Base-by-base conservation (phyloP, 1,284 basidiomycete species). In the Puccinia hordei region DNA sequence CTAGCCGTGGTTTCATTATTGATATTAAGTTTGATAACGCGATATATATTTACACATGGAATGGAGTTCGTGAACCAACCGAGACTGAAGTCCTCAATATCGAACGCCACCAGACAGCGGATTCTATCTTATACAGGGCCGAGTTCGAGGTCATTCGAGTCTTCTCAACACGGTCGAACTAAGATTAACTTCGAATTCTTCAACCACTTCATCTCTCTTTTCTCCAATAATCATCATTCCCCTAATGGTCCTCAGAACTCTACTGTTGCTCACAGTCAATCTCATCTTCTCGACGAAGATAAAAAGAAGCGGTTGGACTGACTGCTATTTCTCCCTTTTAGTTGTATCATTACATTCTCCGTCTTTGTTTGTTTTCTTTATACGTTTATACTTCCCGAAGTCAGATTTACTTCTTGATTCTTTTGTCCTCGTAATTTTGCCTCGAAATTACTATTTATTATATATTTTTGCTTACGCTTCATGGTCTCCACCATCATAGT, bases 11-110 rank as follows among this genome's bases (percentile, higher is more conserved):
- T 80, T 35, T 80, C 77, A 73, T 51, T 80, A 4, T 30, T 73
- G 8, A 30, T 80, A 0, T 35, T 71, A 61, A 35, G 55, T 38
- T n/a, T 68, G 10, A 69, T 68, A 17, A 53, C 57, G 2, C n/a
- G 49, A 51, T 80, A 72, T 19, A 80, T 80, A 1, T 53, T 80
- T 4, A 57, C 27, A 33, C 55, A 80, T 35, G 77, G 77, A n/a
- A 69, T 80, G 30, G 53, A 66, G 82, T 98, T 95, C 85, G 95
- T 99, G 82, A 90, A 93, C 30, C 96, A 94, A 92, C 97, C 96
- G n/a, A 90, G 92, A 30, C 89, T 99, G 78, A 90, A 92, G 82
- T 92, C 94, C 2, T 73, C 71, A 22, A 19, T 6, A 1, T 10
- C 71, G 3, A 55, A 73, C 33, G 30, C 19, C 33, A 73, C 53